Evolutionary conservation across 768 basidiomycete genomes (phyloP), one percentile per base, ranked within the genome.

Genomic region (Hydnomerulius pinastri): DNA sequence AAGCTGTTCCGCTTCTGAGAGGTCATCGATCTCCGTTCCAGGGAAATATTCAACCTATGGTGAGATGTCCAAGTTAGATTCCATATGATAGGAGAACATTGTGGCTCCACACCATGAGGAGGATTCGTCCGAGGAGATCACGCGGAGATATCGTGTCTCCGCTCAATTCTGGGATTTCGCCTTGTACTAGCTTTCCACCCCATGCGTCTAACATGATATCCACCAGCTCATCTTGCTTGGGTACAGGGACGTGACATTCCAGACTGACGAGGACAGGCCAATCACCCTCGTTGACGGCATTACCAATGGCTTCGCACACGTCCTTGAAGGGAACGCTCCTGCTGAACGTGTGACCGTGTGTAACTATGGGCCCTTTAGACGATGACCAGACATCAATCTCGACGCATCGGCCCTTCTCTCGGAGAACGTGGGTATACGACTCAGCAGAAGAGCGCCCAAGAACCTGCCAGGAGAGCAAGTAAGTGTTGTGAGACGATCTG

Each of bases 301-400:
- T 38, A 6, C 43, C 4, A 4, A 36, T 48, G 30, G 82, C 80
- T 13, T 64, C 53, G 54, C 81, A 82, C 0, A 84, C 84, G 23
- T 71, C 72, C 20, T 73, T 46, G 48, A 86, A 81, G 1, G 77
- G 60, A 4, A 84, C 73, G 25, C 76, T 72, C 56, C 74, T 73
- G 54, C 75, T 80, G 50, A 83, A 71, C 2, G 84, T 85, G 55
- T 79, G 71, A 1, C 84, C 84, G 54, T 85, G 84, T 0, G 80
- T 85, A 27, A 85, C 82, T 43, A 82, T 65, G 11, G 77, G 72
- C 0, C 81, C 81, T 33, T 75, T 71, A 6, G 71, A 66, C 0
- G 78, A 77, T 5, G 80, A 74, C 84, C 85, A 87, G 7, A 83
- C 83, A 55, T 87, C 84, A 43, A 86, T 82, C 59, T 87, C 84